Evolutionary conservation across 306 rosid species (phyloP), one percentile per base, ranked within the genome.

Genomic region (Vigna nakashimae): DNA sequence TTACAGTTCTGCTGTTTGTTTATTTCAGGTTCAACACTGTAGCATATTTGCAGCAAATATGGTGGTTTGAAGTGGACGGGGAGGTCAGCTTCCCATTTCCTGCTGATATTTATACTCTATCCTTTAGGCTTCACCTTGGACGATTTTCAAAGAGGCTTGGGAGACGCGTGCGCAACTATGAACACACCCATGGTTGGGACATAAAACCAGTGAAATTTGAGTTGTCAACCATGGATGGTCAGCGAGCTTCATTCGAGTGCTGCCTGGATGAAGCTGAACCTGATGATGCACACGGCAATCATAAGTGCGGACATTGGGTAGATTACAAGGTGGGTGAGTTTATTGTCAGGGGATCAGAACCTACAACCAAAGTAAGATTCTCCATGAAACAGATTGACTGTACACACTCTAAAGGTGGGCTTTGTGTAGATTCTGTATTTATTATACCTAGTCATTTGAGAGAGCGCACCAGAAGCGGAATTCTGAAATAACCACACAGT

Each of bases 341-440:
- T 82, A 73, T 82, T 17, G 98, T 91, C 71, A 78, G 62, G 2
- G 88, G 88, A 60, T 73, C 88, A 7, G 89, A 83, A 55, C 91
- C 97, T 32, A 85, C 82, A 28, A 84, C 91, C 0, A 89, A 92
- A 88, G 87, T 95, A 69, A 85, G 87, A 80, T 91, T 91, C 85
- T 95, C 98, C 80, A 92, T 95, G 98, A 95, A 92, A 84, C 99
- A 92, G 90, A 92, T 92, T 13, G 99, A 92, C 76, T 95, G 99
- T 69, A 95, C 98, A 12, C 99, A 91, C 75, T 91, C 97, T 18
- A 92, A 95, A 89, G 99, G 98, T 26, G 99, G 97, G 50, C 86
- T 92, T 76, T 95, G 99, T 73, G 96, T 91, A 70, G 99, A 95
- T 87, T 89, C 99, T 71, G 94, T 95, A 82, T 88, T 81, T 62